Evolutionary conservation across 2,329 filamentous ascomycete genomes (phyloP).

Genomic region (Botrytis byssoidea): DNA sequence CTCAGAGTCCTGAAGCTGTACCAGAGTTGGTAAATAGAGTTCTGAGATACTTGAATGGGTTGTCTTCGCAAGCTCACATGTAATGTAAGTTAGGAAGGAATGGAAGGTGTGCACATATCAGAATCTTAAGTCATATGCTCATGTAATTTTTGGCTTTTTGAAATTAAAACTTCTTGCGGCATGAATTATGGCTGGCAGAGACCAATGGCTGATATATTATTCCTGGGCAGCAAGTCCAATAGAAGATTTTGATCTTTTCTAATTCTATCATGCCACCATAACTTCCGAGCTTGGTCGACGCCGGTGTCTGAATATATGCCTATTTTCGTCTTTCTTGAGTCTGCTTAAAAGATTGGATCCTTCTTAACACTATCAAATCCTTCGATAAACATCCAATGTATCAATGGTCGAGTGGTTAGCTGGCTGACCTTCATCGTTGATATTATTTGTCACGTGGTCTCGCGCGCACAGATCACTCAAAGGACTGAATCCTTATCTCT

Average conservation of each 20-base stretch:
- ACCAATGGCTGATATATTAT: not conserved
- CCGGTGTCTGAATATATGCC: not conserved
- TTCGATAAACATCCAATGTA: not conserved
- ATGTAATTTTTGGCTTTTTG: too few species aligned
- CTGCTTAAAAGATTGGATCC: not conserved
- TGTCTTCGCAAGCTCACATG: conserved; percentile 16
- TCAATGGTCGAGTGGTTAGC: not conserved
- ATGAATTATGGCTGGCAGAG: not conserved
- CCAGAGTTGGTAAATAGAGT: conserved; percentile 51
- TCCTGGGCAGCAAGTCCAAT: too few species aligned
- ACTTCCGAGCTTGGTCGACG: not conserved
- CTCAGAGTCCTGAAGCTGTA: conserved; percentile 47
- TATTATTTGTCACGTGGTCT: not conserved
- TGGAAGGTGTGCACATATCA: too few species aligned
- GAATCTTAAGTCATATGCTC: not conserved
- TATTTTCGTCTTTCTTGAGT: not conserved
- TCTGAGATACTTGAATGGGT: conserved; percentile 46
- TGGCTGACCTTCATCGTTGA: not conserved
- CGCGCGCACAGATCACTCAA: not conserved
- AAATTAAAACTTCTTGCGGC: not conserved
- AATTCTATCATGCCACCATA: not conserved
- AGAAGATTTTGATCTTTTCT: not conserved
- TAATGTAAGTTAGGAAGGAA: not conserved
- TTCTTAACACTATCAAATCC: not conserved
- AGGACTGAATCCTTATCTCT: not conserved